Percentiles rank a stretch among this genome's conserved stretches.
These are phyloP conservation scores for Phanerodontia chrysosporium DNA, from an alignment of 768 basidiomycete genomes.

Conservation along the genomic window DNA sequence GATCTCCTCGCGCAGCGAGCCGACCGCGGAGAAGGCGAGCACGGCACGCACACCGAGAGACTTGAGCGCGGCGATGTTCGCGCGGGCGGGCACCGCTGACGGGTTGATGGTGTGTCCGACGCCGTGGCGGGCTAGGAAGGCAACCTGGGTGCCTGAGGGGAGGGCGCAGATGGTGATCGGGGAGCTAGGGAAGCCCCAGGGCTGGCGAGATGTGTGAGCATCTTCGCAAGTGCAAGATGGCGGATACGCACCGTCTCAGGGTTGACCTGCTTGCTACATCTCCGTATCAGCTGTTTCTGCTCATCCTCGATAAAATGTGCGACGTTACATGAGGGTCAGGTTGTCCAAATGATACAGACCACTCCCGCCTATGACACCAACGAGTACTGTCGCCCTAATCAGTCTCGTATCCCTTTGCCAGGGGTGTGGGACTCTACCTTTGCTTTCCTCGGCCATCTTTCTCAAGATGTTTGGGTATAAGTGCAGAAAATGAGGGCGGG, in stretches of 20 bases:
- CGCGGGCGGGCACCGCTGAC: constrained; percentile 76
- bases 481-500: not conserved
- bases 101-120: constrained; percentile 74
- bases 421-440: constrained; percentile 7
- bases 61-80: constrained; percentile 95
- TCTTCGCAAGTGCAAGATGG: not conserved
- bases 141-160: constrained; percentile 73
- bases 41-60: constrained; percentile 85
- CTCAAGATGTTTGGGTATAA: not conserved
- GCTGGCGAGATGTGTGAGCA: constrained; percentile 41
- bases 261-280: constrained; percentile 65
- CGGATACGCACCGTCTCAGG: constrained; percentile 67
- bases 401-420: too few relatives aligned
- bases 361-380: constrained; percentile 90
- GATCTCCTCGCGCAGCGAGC: constrained; percentile 91
- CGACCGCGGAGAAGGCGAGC: constrained; percentile 93
- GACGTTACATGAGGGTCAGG: constrained; percentile 75
- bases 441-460: constrained; percentile 6
- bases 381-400: constrained; percentile 46
- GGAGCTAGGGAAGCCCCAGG: constrained; percentile 89
- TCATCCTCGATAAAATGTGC: not conserved
- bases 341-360: constrained; percentile 93
- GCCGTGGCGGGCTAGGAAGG: constrained; percentile 92
- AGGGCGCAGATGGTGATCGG: constrained; percentile 91
- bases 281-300: not conserved